Percentiles rank a stretch among this genome's conserved stretches.
Evolutionary conservation across 106 monocot genomes (phyloP).

Genomic region (Phalaenopsis aphrodite): DNA sequence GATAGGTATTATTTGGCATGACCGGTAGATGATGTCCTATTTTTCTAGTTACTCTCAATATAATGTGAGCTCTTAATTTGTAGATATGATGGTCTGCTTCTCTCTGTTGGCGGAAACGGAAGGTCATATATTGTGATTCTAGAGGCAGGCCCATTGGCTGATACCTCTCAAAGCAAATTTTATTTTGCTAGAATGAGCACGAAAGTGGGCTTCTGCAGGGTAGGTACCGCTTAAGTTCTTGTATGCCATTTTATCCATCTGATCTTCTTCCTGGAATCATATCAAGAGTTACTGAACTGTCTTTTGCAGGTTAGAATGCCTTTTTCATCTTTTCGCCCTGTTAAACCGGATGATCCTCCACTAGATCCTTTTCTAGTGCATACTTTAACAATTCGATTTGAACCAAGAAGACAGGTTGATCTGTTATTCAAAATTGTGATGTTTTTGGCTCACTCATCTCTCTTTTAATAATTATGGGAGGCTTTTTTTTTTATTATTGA

Average conservation of each 20-base stretch:
- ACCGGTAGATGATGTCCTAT: neutral
- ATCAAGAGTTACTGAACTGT: neutral
- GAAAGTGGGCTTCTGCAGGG: conserved; percentile 94
- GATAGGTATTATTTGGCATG: conserved; percentile 52
- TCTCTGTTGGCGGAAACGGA: conserved; percentile 97
- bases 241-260: neutral
- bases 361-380: conserved; percentile 95
- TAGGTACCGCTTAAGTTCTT: conserved; percentile 16
- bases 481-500: neutral
- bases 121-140: conserved; percentile 89
- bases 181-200: conserved; percentile 94
- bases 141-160: conserved; percentile 83
- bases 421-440: neutral
- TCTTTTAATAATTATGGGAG: neutral
- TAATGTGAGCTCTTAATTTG: neutral
- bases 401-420: conserved; percentile 84
- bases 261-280: neutral
- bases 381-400: conserved; percentile 89
- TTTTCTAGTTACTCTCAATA: neutral
- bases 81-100: conserved; percentile 85
- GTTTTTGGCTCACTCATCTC: no score
- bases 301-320: conserved; percentile 84
- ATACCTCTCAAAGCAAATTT: conserved; percentile 83
- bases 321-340: conserved; percentile 95
- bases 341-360: conserved; percentile 92